Base-by-base conservation (phyloP, 352 stramenopile genomes). In the Globisporangium paddicum region DNA sequence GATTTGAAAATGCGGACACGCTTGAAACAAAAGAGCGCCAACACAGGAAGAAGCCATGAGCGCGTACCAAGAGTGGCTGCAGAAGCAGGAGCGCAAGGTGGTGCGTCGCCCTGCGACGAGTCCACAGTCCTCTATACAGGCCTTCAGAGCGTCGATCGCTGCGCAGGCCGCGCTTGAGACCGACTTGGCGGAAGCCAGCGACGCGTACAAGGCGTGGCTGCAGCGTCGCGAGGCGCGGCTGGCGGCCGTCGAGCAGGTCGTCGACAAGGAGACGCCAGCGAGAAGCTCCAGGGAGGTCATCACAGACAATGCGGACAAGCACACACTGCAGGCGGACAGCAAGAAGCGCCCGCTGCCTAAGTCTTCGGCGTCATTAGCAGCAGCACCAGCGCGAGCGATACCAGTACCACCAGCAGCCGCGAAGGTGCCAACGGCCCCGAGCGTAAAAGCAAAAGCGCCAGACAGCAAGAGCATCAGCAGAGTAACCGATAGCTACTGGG, bases 51-150 rank as follows among this genome's bases (percentile, higher is more conserved):
- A 9, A 51, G 16, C 45, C 35, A 61, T 60, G 21, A 65, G 46
- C 19, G 56, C 67, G 56, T 86, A 86, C 52, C 51, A 69, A 13
- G 73, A 66, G 55, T 86, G 70, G 70, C 60, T 78, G 38, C 59
- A 68, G 60, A 73, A 78, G 60, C 62, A 71, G 32, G 70, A 78
- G 51, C 61, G 62, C 46, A 78, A 78, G 53, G 51, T 63, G 53
- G 51, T 63, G 32, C 58, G 48, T 1, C 46, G 49, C 0, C 56
- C 60, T 41, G 16, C 5, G 13, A 56, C 18, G 23, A 55, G 26
- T 41, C 30, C 25, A 0, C n/a, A 58, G 50, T n/a, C 58, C 14
- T 25, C 48, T 1, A 6, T 38, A 14, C 13, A 21, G 18, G 55
- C 38, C 5, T 56, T 41, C n/a, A 47, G 21, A 54, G 49, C 32